Evolutionary conservation across 169 alveolate genomes (phyloP).

Genomic region (Plasmodium gonderi): DNA sequence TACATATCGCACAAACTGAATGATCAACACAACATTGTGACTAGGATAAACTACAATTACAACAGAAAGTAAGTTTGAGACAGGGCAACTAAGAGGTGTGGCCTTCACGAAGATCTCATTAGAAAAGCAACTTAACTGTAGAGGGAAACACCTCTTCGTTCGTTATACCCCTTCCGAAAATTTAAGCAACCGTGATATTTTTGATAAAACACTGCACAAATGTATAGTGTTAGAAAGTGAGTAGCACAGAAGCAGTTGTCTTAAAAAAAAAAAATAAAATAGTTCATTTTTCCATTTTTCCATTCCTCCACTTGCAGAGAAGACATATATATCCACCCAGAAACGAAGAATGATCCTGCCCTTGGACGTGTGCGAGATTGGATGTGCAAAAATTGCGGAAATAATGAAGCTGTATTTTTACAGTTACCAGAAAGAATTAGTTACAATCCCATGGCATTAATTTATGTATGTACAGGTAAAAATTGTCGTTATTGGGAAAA

Average conservation of each 20-base stretch:
- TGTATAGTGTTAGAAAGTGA: too few relatives aligned
- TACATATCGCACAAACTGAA: conserved; percentile 75
- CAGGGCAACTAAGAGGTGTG: background rate
- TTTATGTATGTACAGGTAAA: conserved; percentile 89
- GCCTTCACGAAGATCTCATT: too few relatives aligned
- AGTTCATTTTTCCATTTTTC: background rate
- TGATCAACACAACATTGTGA: conserved; percentile 78
- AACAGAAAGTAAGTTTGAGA: conserved; percentile 64
- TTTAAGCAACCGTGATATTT: too few relatives aligned
- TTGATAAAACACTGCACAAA: too few relatives aligned
- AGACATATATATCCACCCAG: conserved; percentile 88
- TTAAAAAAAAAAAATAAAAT: too few relatives aligned
- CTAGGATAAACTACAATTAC: conserved; percentile 76
- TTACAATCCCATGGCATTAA: conserved; percentile 93
- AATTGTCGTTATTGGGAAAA: conserved; percentile 85
- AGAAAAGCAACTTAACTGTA: too few relatives aligned
- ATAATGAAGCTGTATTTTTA: conserved; percentile 89
- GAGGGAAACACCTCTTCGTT: too few relatives aligned
- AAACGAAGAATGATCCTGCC: conserved; percentile 91
- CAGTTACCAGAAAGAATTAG: conserved; percentile 92
- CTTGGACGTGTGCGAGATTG: conserved; percentile 92
- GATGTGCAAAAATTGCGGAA: conserved; percentile 89
- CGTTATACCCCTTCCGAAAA: too few relatives aligned
- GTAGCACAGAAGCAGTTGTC: too few relatives aligned
- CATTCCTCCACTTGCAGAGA: conserved; percentile 78